Base-by-base conservation (phyloP, 441 rosid species). In the Cnidoscolus chayamansa region DNA sequence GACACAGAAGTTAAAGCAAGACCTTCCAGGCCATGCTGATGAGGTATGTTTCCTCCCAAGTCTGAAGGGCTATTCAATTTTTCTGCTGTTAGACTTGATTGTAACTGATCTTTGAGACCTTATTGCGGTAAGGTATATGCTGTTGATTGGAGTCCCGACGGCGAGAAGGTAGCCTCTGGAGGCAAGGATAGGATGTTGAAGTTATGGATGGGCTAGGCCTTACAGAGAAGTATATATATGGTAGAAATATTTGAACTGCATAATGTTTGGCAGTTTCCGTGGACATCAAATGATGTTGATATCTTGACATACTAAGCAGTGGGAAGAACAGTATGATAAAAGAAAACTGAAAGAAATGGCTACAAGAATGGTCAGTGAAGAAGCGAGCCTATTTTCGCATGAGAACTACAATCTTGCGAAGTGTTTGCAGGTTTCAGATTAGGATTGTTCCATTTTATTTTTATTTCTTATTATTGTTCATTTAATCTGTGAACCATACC, bases 81-180 rank as follows among this genome's bases (percentile, higher is more conserved):
- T 32, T 15, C 3, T 49, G 56, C 59, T 40, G 9, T 13, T n/a
- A 19, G 40, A 4, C 8, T 47, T 58, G 55, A 31, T 11, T 30
- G 19, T 67, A 72, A 15, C 63, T 49, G 54, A 74, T 65, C 32
- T 35, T 61, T 35, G 40, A 35, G 40, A 35, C 5, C 31, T 58
- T 57, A 7, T 45, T 60, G 30, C 30, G 67, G 9, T 20, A 64
- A 94, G 94, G 98, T 92, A 68, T 95, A 76, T 69, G 91, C 97
- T 2, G 98, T 95, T 76, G 97, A 95, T 76, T 95, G 97, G 99
- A 95, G 99, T 83, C 99, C 99, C 8, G 97, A 93, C 72, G 99
- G 97, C 9, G 97, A 95, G 89, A 93, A 95, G 86, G 98, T 95
- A 43, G 98, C 90, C 37, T 96, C 97, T 11, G 98, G 98, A 58